Conservation (phyloP, 2,329 filamentous ascomycete genomes). For the Aspergillus neoniger region DNA sequence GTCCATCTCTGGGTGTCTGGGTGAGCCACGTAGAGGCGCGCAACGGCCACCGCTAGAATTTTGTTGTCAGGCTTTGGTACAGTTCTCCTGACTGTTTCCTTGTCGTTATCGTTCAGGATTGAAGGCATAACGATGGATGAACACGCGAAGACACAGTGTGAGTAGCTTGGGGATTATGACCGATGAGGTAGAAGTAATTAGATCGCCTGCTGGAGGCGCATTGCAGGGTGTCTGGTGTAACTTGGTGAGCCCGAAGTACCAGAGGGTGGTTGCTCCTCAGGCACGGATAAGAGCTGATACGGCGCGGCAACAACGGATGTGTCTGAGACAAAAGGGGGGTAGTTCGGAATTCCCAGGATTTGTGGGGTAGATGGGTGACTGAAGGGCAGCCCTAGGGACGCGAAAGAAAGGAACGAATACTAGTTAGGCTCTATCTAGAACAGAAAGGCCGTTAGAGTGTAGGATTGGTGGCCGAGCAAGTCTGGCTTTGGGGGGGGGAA, state of each 20-base stretch:
- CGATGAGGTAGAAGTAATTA: constrained; percentile 7
- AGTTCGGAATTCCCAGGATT: not conserved
- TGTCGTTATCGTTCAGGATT: constrained; percentile 87
- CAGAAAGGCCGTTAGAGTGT: not conserved
- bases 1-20: constrained; percentile 86
- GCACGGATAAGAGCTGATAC: constrained; percentile 18
- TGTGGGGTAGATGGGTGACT: not conserved
- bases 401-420: not conserved
- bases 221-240: constrained; percentile 18
- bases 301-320: constrained; percentile 13
- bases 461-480: not conserved
- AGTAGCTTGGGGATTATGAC: constrained; percentile 8
- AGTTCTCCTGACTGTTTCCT: constrained; percentile 91
- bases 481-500: not conserved
- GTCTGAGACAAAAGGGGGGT: constrained; percentile 1
- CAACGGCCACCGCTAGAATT: constrained; percentile 93
- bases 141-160: constrained; percentile 6
- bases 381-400: not conserved
- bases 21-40: constrained; percentile 88
- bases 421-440: not conserved
- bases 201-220: constrained; percentile 16
- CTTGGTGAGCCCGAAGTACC: constrained; percentile 6
- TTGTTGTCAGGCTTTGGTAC: constrained; percentile 96
- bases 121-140: constrained; percentile 52
- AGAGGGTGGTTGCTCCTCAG: constrained; percentile 14